A percentile compares a stretch with the other conserved stretches of the same genome.
phyloP scores from a whole-genome alignment of 1,139 yeast genomes.

The Eremothecium cymbalariae region DNA sequence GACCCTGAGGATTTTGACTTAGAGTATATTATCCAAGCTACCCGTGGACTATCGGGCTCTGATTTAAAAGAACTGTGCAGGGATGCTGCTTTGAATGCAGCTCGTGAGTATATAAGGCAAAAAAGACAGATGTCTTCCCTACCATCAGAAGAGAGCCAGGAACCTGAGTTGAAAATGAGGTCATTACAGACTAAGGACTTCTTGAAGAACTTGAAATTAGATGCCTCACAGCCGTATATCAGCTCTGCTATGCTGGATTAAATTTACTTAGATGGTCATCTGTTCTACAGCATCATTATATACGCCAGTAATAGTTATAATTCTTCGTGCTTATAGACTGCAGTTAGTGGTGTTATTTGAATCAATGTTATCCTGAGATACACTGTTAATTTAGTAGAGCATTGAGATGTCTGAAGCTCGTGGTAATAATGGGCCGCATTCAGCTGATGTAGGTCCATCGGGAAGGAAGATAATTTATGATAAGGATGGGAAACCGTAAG shows the following conservation, averaged over 20 bases:
- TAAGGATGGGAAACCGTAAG: slow-evolving; percentile 86
- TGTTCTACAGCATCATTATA: slow-evolving; percentile 2
- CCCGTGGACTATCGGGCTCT: slow-evolving; percentile 81
- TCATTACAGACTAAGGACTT: slow-evolving; percentile 28
- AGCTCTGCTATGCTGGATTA: slow-evolving; percentile 16
- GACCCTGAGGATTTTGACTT: slow-evolving; percentile 53
- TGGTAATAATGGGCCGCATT: background rate
- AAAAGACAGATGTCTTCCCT: slow-evolving; percentile 24
- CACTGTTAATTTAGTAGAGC: no score
- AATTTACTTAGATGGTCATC: background rate
- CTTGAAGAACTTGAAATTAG: slow-evolving; percentile 13
- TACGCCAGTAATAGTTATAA: no score
- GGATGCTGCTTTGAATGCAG: slow-evolving; percentile 86
- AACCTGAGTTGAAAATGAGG: slow-evolving; percentile 18
- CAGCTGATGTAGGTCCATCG: slow-evolving; percentile 38
- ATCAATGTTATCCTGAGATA: no score
- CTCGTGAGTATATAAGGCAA: slow-evolving; percentile 66
- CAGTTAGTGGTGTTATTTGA: no score
- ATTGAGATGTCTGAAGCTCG: slow-evolving; percentile 2
- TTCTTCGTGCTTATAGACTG: no score
- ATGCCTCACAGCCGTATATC: slow-evolving; percentile 15
- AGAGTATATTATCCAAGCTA: slow-evolving; percentile 49
- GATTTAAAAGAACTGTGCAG: slow-evolving; percentile 87
- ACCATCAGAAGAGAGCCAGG: slow-evolving; percentile 2
- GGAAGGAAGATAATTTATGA: slow-evolving; percentile 74